Conservation (phyloP, 2,329 filamentous ascomycete species). For the Ophiostoma fasciatum region DNA sequence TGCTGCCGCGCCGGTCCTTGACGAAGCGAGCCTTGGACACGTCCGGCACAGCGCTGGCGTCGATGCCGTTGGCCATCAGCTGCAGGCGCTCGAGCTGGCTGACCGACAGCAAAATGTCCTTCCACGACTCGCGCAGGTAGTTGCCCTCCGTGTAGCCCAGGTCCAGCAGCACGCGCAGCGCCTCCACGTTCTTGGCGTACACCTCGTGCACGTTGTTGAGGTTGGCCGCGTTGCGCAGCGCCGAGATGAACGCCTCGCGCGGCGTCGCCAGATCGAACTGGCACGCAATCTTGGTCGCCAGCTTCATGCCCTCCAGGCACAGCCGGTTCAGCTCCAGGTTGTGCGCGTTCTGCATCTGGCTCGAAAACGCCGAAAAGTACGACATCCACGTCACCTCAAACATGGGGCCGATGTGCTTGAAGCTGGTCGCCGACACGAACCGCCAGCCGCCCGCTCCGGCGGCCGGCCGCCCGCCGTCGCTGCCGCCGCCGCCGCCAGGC, state of each 20-base stretch:
- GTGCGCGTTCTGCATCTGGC: constrained; percentile 82
- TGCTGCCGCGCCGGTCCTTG: constrained; percentile 28
- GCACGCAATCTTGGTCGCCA: constrained; percentile 86
- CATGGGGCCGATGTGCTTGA: constrained; percentile 93
- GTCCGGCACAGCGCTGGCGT: constrained; percentile 83
- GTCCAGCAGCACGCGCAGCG: constrained; percentile 79
- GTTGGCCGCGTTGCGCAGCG: constrained; percentile 85
- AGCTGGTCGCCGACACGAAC: constrained; percentile 88
- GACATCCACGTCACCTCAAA: constrained; percentile 99
- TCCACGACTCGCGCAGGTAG: constrained; percentile 77
- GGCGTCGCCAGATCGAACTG: constrained; percentile 89
- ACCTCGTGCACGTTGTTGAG: constrained; percentile 93
- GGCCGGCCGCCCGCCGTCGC: no score
- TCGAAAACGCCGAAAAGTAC: constrained; percentile 86
- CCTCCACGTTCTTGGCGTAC: constrained; percentile 90
- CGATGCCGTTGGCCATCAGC: constrained; percentile 84
- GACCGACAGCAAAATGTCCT: constrained; percentile 86
- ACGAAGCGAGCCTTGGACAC: constrained; percentile 70
- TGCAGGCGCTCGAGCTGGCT: constrained; percentile 93
- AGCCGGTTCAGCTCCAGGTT: constrained; percentile 84
- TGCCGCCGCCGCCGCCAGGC: no score
- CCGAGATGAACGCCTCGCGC: constrained; percentile 85
- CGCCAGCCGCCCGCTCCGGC: constrained; percentile 49
- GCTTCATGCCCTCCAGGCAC: constrained; percentile 88
- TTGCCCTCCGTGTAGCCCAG: constrained; percentile 90